Conservation (phyloP, 208 protist species). For the Trypanosoma avium region DNA sequence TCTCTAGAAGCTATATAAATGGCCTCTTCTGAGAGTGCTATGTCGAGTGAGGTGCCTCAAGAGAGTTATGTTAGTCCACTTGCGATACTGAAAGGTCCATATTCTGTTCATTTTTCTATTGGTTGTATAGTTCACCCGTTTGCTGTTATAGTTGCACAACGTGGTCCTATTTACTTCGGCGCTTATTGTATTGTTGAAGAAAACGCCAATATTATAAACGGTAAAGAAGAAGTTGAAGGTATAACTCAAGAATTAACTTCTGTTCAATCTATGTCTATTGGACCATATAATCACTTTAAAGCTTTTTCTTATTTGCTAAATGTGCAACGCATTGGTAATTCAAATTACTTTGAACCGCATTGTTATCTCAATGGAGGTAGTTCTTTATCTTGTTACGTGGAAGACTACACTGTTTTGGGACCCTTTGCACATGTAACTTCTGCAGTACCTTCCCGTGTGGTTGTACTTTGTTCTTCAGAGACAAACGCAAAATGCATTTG, state of each 20-base stretch:
- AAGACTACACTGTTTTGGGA: not conserved
- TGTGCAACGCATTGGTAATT: conserved; percentile 24
- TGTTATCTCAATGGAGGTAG: not conserved
- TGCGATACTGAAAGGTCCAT: conserved; percentile 32
- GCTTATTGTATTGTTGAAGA: conserved; percentile 51
- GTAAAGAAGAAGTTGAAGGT: not conserved
- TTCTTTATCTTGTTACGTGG: no score
- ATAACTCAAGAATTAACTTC: not conserved
- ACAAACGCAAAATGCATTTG: not conserved
- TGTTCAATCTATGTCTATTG: conserved; percentile 10
- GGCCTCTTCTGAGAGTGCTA: not conserved
- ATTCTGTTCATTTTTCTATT: conserved; percentile 38
- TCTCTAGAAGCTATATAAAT: no score
- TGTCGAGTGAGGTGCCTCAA: not conserved
- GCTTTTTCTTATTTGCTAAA: conserved; percentile 30
- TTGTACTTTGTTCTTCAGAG: not conserved
- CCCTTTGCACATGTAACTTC: not conserved
- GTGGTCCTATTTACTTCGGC: conserved; percentile 27
- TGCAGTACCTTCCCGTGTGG: not conserved
- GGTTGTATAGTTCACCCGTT: conserved; percentile 55
- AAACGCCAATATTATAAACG: conserved; percentile 33
- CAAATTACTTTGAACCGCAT: conserved; percentile 37
- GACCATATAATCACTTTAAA: conserved; percentile 47
- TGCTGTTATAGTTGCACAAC: conserved; percentile 36
- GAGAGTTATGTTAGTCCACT: conserved; percentile 23